A percentile compares a stretch with the other conserved stretches of the same genome.
phyloP scores from a whole-genome alignment of 345 rosid species.

The Ricinus communis region DNA sequence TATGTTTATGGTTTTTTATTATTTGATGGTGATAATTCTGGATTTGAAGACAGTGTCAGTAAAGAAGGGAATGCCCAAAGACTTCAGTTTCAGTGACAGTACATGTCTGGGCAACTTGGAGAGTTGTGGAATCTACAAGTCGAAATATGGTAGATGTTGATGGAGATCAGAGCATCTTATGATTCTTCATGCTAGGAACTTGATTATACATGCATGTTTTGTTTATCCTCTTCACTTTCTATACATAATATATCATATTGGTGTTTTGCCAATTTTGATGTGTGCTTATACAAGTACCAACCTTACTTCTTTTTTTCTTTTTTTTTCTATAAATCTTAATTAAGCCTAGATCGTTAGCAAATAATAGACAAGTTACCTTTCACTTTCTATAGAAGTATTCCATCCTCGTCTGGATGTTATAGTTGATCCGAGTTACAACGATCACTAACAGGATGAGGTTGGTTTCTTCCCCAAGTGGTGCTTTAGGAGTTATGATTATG shows the following conservation, averaged over 20 bases:
- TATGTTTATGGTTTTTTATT: not conserved
- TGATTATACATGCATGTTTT: not conserved
- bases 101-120: not conserved
- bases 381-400: not conserved
- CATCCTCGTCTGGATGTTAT: slow-evolving; percentile 1
- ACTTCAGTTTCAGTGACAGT: not conserved
- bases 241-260: not conserved
- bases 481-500: not conserved
- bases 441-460: not conserved
- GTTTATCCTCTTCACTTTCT: not conserved
- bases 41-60: not conserved
- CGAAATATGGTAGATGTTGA: not conserved
- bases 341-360: not conserved
- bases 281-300: no score
- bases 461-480: not conserved
- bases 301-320: no score
- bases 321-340: no score
- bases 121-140: not conserved
- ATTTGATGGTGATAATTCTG: not conserved
- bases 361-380: not conserved
- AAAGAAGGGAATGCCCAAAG: not conserved
- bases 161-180: not conserved
- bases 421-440: not conserved
- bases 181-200: not conserved
- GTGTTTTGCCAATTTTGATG: not conserved